These are phyloP conservation scores for Saccharomycopsis guyanensis DNA, from an alignment of 805 yeast species.

Conservation along the genomic window DNA sequence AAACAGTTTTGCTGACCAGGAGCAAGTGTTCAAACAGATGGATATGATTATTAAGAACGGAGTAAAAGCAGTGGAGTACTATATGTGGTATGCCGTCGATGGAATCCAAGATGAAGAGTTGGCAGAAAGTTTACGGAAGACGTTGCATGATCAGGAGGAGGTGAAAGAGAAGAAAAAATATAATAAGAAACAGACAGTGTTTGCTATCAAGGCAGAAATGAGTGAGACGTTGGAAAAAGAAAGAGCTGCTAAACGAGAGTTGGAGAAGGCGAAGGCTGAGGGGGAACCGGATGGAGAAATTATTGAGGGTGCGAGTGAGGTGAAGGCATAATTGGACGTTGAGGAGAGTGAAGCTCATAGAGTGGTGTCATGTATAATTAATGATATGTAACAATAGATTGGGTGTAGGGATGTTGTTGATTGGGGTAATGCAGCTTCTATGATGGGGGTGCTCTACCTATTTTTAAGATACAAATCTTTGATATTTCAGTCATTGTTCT, in stretches of 20 bases:
- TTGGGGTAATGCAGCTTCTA: too few relatives aligned
- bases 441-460: too few relatives aligned
- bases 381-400: too few relatives aligned
- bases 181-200: constrained; percentile 4
- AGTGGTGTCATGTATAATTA: too few relatives aligned
- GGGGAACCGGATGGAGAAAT: neutral
- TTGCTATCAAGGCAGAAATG: neutral
- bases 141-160: constrained; percentile 47
- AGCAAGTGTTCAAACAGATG: constrained; percentile 57
- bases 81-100: constrained; percentile 80
- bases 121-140: constrained; percentile 56
- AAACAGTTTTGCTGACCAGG: constrained; percentile 54
- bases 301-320: too few relatives aligned
- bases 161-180: constrained; percentile 22
- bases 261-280: neutral
- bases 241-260: neutral
- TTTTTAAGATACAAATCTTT: too few relatives aligned
- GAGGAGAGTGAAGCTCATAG: too few relatives aligned
- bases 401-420: too few relatives aligned
- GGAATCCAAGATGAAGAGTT: constrained; percentile 60
- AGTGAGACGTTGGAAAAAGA: neutral
- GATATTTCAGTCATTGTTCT: too few relatives aligned
- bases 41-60: constrained; percentile 51
- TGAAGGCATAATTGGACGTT: too few relatives aligned
- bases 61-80: constrained; percentile 47